These are phyloP conservation scores for Strobilomyces echinocephalus DNA, from an alignment of 768 basidiomycete genomes.

Conservation along the genomic window DNA sequence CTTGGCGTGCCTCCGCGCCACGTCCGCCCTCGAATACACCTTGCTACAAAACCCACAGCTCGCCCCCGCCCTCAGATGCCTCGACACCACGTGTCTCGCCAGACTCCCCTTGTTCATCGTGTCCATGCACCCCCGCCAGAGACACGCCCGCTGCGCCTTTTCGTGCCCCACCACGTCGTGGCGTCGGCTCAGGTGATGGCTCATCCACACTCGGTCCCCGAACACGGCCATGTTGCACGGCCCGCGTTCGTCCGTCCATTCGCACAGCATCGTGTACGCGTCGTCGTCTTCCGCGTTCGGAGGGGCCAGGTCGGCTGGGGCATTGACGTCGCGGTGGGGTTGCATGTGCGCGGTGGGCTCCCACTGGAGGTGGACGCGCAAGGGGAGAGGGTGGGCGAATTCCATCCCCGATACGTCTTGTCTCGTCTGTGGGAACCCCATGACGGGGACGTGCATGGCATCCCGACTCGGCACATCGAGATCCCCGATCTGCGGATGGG, in stretches of 20 bases:
- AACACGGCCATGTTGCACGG: conserved; percentile 19
- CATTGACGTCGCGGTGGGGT: background rate
- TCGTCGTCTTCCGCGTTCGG: conserved; percentile 5
- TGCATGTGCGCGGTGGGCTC: background rate
- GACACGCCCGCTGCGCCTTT: conserved; percentile 10
- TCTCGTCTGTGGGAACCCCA: conserved; percentile 4
- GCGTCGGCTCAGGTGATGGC: conserved; percentile 17
- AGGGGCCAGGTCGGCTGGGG: background rate
- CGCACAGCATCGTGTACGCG: conserved; percentile 5
- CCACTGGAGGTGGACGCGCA: background rate
- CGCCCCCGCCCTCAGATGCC: conserved; percentile 18
- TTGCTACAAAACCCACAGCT: conserved; percentile 23
- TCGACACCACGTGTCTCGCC: conserved; percentile 21
- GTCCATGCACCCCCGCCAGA: conserved; percentile 22
- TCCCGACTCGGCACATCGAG: background rate
- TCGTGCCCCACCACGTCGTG: conserved; percentile 23
- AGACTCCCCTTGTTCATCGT: conserved; percentile 26
- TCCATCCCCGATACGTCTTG: background rate
- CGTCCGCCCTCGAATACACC: conserved; percentile 24
- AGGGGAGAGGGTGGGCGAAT: background rate
- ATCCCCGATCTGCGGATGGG: background rate
- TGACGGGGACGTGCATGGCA: background rate
- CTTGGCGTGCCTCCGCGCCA: conserved; percentile 22
- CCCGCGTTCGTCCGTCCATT: conserved; percentile 21
- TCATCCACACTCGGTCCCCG: conserved; percentile 21